Percentiles rank a stretch among this genome's conserved stretches.
Conservation (phyloP, 441 rosid species). For the Gossypium schwendimanii region DNA sequence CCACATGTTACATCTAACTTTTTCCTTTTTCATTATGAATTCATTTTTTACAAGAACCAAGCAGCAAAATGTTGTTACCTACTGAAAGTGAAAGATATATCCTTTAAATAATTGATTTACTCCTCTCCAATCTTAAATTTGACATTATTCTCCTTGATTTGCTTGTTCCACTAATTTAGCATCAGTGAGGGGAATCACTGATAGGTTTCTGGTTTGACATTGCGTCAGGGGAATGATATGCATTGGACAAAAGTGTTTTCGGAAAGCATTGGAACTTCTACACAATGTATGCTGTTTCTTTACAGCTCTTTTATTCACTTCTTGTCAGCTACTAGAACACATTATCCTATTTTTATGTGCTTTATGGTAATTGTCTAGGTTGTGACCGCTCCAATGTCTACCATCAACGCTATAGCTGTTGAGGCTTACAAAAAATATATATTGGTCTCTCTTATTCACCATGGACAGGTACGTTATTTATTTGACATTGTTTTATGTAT, state of each 20-base stretch:
- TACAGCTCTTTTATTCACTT: conserved; percentile 12
- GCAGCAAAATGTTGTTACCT: background rate
- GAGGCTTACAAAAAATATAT: conserved; percentile 91
- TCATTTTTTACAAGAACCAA: background rate
- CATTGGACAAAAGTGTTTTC: conserved; percentile 72
- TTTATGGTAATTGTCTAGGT: conserved; percentile 38
- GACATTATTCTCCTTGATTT: conserved; percentile 7
- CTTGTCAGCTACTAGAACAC: conserved; percentile 5
- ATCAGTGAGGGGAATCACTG: conserved; percentile 12
- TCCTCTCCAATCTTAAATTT: background rate
- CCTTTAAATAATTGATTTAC: background rate
- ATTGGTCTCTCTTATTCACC: conserved; percentile 74
- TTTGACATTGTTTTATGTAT: background rate
- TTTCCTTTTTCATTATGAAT: background rate
- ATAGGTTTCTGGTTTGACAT: conserved; percentile 19
- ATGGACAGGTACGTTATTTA: conserved; percentile 59
- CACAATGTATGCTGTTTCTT: conserved; percentile 49
- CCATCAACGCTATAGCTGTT: conserved; percentile 67
- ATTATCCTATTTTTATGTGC: conserved; percentile 11
- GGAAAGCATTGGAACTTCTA: conserved; percentile 87
- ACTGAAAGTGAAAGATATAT: background rate
- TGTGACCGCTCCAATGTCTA: conserved; percentile 84
- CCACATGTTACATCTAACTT: background rate
- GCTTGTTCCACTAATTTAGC: background rate
- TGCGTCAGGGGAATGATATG: conserved; percentile 84